Conservation (phyloP, 371 early-diverging fungal genomes). For the Mortierella sp. region DNA sequence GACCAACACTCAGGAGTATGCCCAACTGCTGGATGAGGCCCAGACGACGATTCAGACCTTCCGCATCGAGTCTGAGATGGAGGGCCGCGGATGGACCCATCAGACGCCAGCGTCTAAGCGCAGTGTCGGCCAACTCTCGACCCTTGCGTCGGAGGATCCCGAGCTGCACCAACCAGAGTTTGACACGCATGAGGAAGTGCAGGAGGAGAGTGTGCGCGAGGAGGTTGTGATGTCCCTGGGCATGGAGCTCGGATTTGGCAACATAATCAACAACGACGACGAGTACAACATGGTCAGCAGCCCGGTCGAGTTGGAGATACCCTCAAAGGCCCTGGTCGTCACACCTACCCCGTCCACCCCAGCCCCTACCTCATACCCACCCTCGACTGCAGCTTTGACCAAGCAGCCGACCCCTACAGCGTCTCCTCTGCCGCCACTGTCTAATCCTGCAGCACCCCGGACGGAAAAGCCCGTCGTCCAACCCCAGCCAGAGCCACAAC, state of each 20-base stretch:
- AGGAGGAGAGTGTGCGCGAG: background rate
- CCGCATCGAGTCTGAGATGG: slow-evolving; percentile 49
- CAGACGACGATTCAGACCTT: slow-evolving; percentile 73
- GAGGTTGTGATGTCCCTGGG: slow-evolving; percentile 32
- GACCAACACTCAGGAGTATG: slow-evolving; percentile 76
- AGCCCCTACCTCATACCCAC: slow-evolving; percentile 1
- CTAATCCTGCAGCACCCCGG: slow-evolving; percentile 3
- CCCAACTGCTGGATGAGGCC: slow-evolving; percentile 71
- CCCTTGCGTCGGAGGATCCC: slow-evolving; percentile 38
- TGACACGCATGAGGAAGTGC: slow-evolving; percentile 5
- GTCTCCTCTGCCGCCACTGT: slow-evolving; percentile 5
- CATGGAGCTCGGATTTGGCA: slow-evolving; percentile 30
- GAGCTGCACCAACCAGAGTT: slow-evolving; percentile 26
- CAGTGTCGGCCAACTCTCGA: slow-evolving; percentile 25
- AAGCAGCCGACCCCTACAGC: slow-evolving; percentile 29
- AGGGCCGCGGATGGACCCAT: slow-evolving; percentile 42
- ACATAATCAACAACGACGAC: slow-evolving; percentile 6
- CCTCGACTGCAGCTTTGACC: background rate
- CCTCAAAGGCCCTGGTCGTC: slow-evolving; percentile 3
- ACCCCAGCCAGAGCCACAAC: slow-evolving; percentile 1
- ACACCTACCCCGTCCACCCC: slow-evolving; percentile 30
- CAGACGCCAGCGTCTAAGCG: slow-evolving; percentile 10
- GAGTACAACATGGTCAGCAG: background rate
- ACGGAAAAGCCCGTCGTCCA: slow-evolving; percentile 8
- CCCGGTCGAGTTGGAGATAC: background rate